Percentiles rank a stretch among this genome's conserved stretches.
Conservation (phyloP, 2,329 filamentous ascomycete genomes). For the Fusarium sp. region DNA sequence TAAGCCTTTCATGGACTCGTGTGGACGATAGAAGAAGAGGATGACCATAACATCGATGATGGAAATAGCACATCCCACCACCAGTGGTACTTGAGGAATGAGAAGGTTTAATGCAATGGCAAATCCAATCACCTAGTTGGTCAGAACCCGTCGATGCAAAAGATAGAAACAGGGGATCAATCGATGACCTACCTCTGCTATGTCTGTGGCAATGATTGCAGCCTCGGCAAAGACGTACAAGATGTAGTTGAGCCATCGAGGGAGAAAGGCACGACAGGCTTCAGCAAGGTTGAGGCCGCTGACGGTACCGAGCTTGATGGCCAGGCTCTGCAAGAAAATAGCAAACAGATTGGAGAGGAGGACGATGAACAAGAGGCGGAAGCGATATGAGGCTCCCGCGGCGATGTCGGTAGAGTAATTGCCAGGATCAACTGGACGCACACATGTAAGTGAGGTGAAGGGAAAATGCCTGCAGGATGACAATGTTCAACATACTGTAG, state of each 20-base stretch:
- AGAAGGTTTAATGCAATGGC: conserved; percentile 77
- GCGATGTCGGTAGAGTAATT: conserved; percentile 80
- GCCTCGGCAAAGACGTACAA: conserved; percentile 74
- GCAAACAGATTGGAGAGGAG: conserved; percentile 78
- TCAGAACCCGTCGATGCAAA: neutral
- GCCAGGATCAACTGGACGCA: conserved; percentile 64
- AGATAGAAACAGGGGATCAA: neutral
- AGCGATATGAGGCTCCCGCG: conserved; percentile 74
- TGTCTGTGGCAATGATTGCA: conserved; percentile 78
- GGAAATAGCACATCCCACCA: conserved; percentile 76
- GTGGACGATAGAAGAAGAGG: conserved; percentile 73
- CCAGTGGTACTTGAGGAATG: conserved; percentile 71
- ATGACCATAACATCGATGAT: conserved; percentile 77
- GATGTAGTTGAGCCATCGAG: conserved; percentile 71
- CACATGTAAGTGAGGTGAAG: conserved; percentile 2
- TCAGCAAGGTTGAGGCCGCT: conserved; percentile 76
- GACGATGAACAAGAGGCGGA: conserved; percentile 75
- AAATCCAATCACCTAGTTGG: conserved; percentile 70
- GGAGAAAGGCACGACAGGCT: conserved; percentile 73
- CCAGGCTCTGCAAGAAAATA: conserved; percentile 76
- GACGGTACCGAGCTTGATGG: conserved; percentile 77
- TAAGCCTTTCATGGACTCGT: conserved; percentile 68
- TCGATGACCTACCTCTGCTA: conserved; percentile 63
- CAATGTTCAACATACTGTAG: conserved; percentile 58
- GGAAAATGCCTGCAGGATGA: neutral